Evolutionary conservation across 345 rosid species (phyloP).

Genomic region (Mallotus nudiflorus): DNA sequence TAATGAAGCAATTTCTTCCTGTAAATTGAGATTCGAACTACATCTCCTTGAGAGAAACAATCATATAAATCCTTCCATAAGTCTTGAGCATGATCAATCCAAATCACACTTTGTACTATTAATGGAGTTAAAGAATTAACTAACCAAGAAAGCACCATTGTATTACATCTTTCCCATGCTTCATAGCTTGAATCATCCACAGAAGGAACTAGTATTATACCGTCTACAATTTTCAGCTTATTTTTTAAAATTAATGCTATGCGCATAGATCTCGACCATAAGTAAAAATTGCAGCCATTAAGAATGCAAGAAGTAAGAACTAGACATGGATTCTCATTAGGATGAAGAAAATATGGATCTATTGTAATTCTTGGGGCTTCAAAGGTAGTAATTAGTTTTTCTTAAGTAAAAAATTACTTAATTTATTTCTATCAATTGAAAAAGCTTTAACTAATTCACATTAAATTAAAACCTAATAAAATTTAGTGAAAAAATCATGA

Average conservation of each 20-base stretch:
- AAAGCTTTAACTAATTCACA: too few species aligned
- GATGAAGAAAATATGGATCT: too few species aligned
- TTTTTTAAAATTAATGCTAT: not conserved
- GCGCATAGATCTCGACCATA: not conserved
- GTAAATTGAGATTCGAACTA: not conserved
- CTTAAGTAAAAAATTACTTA: too few species aligned
- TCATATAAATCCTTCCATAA: not conserved
- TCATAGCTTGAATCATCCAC: not conserved
- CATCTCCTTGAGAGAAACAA: not conserved
- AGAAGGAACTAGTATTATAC: not conserved
- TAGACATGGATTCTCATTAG: not conserved
- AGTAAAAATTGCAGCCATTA: not conserved
- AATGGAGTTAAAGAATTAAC: not conserved
- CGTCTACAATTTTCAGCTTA: not conserved
- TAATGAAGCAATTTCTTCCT: too few species aligned
- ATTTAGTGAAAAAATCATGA: too few species aligned
- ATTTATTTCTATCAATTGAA: too few species aligned
- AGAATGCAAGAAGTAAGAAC: not conserved
- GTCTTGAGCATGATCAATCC: not conserved
- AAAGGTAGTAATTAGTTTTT: too few species aligned
- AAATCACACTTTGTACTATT: not conserved
- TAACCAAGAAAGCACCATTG: not conserved
- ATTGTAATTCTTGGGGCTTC: too few species aligned
- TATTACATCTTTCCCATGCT: not conserved
- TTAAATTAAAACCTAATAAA: too few species aligned